A percentile compares a stretch with the other conserved stretches of the same genome.
These are phyloP conservation scores for Dianthus caryophyllus DNA, from an alignment of 148 eudicot species.

Conservation along the genomic window DNA sequence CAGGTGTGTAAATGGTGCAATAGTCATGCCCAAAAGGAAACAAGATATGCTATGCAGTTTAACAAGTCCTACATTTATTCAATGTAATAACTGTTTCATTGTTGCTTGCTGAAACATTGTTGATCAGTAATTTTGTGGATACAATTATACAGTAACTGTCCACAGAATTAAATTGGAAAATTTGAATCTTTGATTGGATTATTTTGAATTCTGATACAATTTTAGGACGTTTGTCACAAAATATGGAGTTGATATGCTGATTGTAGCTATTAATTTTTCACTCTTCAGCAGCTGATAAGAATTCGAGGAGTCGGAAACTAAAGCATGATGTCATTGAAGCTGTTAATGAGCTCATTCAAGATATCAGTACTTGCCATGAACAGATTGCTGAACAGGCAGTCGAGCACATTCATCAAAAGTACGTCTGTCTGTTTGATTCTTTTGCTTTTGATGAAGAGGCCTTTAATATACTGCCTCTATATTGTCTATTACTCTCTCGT, in stretches of 20 bases:
- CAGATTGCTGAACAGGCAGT: slow-evolving; percentile 99
- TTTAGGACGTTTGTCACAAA: not conserved
- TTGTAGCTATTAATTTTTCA: slow-evolving; percentile 9
- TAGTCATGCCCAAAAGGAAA: not conserved
- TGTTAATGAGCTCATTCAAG: slow-evolving; percentile 93
- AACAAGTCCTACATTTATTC: not conserved
- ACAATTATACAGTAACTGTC: not conserved
- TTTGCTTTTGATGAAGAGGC: not conserved
- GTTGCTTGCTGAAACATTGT: not conserved
- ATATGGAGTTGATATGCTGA: not conserved
- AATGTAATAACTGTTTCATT: not conserved
- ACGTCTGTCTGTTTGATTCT: too few species aligned
- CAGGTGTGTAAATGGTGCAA: not conserved
- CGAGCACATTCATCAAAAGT: slow-evolving; percentile 99
- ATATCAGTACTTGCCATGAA: slow-evolving; percentile 88
- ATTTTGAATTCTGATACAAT: too few species aligned
- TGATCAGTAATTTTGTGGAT: not conserved
- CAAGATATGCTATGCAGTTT: not conserved
- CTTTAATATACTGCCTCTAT: not conserved
- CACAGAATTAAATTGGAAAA: slow-evolving; percentile 4
- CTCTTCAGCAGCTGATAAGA: slow-evolving; percentile 80
- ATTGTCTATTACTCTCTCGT: not conserved
- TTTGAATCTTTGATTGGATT: too few species aligned
- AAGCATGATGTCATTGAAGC: slow-evolving; percentile 98
- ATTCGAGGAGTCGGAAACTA: slow-evolving; percentile 62